A percentile compares a stretch with the other conserved stretches of the same genome.
Evolutionary conservation across 2,329 filamentous ascomycete genomes (phyloP).

Genomic region (Teratosphaeria destructans): DNA sequence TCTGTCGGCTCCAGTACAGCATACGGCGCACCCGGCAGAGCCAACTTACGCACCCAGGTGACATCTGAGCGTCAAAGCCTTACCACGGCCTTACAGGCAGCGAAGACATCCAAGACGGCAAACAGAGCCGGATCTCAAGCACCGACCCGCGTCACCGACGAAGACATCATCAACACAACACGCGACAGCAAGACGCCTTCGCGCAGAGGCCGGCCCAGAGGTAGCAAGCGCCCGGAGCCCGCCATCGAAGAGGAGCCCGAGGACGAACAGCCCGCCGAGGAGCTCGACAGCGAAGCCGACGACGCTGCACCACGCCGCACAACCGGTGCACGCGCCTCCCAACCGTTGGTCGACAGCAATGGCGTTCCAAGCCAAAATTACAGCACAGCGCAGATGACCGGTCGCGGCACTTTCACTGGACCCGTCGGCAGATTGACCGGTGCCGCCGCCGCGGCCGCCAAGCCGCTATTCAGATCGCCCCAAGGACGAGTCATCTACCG

Average conservation of each 20-base stretch:
- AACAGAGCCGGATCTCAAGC: not conserved
- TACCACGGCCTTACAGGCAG: not conserved
- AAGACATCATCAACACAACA: not conserved
- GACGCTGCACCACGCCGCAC: not conserved
- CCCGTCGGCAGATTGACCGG: not conserved
- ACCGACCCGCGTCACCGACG: not conserved
- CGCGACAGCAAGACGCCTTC: not conserved
- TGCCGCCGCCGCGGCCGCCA: not conserved
- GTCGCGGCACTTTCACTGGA: not conserved
- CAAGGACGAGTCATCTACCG: not conserved
- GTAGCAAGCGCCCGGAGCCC: not conserved
- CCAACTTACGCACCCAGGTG: constrained; percentile 4
- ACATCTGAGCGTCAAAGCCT: not conserved
- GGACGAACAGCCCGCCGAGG: not conserved
- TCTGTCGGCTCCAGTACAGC: constrained; percentile 4
- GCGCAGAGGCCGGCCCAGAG: not conserved
- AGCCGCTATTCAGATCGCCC: not conserved
- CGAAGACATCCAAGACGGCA: not conserved
- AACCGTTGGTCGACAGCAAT: not conserved
- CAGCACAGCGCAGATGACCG: not conserved
- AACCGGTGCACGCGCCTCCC: not conserved
- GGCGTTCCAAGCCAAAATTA: not conserved
- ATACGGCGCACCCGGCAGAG: constrained; percentile 9
- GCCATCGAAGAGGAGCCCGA: not conserved
- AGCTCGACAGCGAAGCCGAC: not conserved